A percentile compares a stretch with the other conserved stretches of the same genome.
phyloP scores from a whole-genome alignment of 2,329 filamentous ascomycete species.

The Fusarium nygamai region DNA sequence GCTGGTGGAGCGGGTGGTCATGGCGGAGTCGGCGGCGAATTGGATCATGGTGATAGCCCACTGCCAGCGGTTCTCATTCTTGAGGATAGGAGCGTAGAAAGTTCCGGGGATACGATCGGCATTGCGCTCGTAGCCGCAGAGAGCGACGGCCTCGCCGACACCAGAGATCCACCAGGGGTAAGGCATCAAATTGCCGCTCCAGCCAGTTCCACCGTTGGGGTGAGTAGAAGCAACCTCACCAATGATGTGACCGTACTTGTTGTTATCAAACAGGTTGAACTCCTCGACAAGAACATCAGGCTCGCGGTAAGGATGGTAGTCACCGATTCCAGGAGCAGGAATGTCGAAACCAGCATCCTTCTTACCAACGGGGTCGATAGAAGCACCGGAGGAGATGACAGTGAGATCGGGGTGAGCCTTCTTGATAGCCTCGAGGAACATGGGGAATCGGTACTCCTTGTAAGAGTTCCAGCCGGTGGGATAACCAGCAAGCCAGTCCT shows the following conservation, averaged over 20 bases:
- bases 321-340: conserved; percentile 54
- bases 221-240: conserved; percentile 64
- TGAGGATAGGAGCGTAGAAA: conserved; percentile 61
- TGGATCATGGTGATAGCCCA: conserved; percentile 63
- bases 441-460: conserved; percentile 65
- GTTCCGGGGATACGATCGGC: conserved; percentile 65
- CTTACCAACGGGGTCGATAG: conserved; percentile 47
- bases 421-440: conserved; percentile 69
- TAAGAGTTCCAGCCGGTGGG: conserved; percentile 58
- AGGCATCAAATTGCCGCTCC: conserved; percentile 55
- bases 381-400: conserved; percentile 61
- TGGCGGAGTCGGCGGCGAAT: conserved; percentile 57
- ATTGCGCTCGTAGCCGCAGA: conserved; percentile 74
- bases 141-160: conserved; percentile 71
- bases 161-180: conserved; percentile 67
- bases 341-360: conserved; percentile 49
- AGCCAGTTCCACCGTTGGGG: conserved; percentile 61
- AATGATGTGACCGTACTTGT: conserved; percentile 47
- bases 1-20: conserved; percentile 61
- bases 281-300: conserved; percentile 60
- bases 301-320: conserved; percentile 63
- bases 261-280: conserved; percentile 65
- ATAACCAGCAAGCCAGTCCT: conserved; percentile 68
- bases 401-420: conserved; percentile 66
- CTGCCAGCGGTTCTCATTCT: conserved; percentile 61